Base-by-base conservation (phyloP, 2,329 filamentous ascomycete species). In the Clarireedia hainanense region DNA sequence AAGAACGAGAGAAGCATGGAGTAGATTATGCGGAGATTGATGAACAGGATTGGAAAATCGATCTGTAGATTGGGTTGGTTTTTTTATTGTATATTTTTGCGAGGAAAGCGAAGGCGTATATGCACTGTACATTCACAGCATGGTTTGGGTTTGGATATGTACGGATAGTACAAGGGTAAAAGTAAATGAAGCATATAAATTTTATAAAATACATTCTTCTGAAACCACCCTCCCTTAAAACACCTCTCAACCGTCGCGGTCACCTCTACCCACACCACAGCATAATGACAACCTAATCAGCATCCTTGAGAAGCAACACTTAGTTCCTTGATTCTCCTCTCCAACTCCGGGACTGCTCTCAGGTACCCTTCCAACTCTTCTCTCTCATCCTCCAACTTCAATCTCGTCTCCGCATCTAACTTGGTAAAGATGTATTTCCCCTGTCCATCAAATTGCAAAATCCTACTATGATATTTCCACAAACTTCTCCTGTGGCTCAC, bases 391-490 rank as follows among this genome's bases (percentile, higher is more conserved):
- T 99, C 94, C 50, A 99, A 76, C 71, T 83, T 80, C 70, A 97
- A 71, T 58, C 94, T 79, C 69, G 80, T 84, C 65, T 96, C 92
- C 17, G 92, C 92, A 71, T 99, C 94, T 50, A 99, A 75, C 56
- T 81, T 81, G 0, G 91, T 95, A 67, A 99, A 99, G 37, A 96
- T 83, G 66, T 89, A 96, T 50, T 90, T 79, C 0, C 94, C 94
- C 72, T 96, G 89, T 0, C 94, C 94, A 71, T 97, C 92, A 69
- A 99, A 99, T 72, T 99, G 94, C 68, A 99, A 72, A 58, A 99
- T 97, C 72, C 86, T 87, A 63, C 84, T 87, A 71, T 99, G 94
- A 71, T 99, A 97, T 71, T 94, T 91, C 94, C 94, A 99, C 64
- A 99, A 72, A 73, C 89, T 95, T 60, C 91, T 77, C 7, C 94